Base-by-base conservation (phyloP, 352 stramenopile species). In the Phytophthora vignae region DNA sequence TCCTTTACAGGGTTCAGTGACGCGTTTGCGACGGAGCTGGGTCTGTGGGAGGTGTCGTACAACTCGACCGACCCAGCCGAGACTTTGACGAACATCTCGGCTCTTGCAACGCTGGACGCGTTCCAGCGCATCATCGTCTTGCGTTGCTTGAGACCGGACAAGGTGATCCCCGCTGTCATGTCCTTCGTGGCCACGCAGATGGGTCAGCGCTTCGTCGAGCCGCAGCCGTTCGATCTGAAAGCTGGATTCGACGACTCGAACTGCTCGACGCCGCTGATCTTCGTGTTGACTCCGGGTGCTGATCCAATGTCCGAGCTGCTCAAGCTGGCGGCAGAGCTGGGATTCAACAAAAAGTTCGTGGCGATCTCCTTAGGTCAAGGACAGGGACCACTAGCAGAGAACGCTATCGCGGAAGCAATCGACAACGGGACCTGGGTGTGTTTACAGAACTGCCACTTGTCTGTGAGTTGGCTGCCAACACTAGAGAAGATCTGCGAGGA, bases 371-470 rank as follows among this genome's bases (percentile, higher is more conserved):
- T 99, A 8, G 96, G 96, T 15, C 96, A 99, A 71, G 96, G 96
- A 1, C 96, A 99, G 72, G 96, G 95, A 0, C 82, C 92, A 0
- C 92, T 98, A 3, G 97, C 97, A 0, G 90, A 97, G 60, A 92
- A 96, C 42, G 85, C 95, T 21, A 98, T 99, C 61, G 88, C 95
- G 1, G 92, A 98, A 38, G 96, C 93, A 0, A 93, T 96, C 14
- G 90, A 97, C 72, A 98, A 96, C 29, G 96, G 91, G 42, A 96
- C 92, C 14, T 99, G 96, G 96, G 96, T 99, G 14, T 98, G 90
- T 69, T 78, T 99, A 0, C 95, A 99, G 81, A 99, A 99, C 70
- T 98, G 95, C 64, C 97, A 99, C 69, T 79, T 99, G 57, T 97
- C 86, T 2, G 94, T 98, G 3, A 97, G 86, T 31, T 99, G 97